These are phyloP conservation scores for Lepraria neglecta DNA, from an alignment of 495 filamentous ascomycete genomes.

Conservation along the genomic window DNA sequence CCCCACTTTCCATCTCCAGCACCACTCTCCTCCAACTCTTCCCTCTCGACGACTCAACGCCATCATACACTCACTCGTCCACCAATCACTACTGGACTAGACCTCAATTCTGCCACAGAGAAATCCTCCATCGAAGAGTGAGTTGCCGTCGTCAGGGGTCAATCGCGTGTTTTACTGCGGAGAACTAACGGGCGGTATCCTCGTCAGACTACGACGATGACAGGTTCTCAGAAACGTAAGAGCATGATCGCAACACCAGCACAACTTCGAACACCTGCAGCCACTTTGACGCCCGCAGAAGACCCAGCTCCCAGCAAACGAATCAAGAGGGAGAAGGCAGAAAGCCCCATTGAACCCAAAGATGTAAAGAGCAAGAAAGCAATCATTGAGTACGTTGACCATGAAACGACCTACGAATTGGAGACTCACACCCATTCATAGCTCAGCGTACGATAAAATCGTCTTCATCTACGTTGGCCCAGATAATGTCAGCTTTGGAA, in stretches of 20 bases:
- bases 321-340: not conserved
- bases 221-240: not conserved
- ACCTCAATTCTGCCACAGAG: too few relatives aligned
- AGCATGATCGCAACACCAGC: not conserved
- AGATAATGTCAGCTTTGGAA: not conserved
- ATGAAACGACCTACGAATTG: too few relatives aligned
- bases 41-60: too few relatives aligned
- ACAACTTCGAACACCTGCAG: not conserved
- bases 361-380: not conserved
- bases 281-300: not conserved
- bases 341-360: too few relatives aligned
- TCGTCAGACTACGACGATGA: not conserved
- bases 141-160: too few relatives aligned
- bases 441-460: conserved; percentile 8
- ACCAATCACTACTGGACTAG: too few relatives aligned
- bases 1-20: too few relatives aligned
- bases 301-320: not conserved
- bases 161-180: too few relatives aligned
- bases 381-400: not conserved
- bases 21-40: too few relatives aligned
- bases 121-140: too few relatives aligned
- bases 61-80: too few relatives aligned
- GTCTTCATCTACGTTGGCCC: conserved; percentile 5
- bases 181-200: too few relatives aligned
- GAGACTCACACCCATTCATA: not conserved